A percentile compares a stretch with the other conserved stretches of the same genome.
Conservation (phyloP, 2,329 filamentous ascomycete genomes). For the Monosporascus ibericus region DNA sequence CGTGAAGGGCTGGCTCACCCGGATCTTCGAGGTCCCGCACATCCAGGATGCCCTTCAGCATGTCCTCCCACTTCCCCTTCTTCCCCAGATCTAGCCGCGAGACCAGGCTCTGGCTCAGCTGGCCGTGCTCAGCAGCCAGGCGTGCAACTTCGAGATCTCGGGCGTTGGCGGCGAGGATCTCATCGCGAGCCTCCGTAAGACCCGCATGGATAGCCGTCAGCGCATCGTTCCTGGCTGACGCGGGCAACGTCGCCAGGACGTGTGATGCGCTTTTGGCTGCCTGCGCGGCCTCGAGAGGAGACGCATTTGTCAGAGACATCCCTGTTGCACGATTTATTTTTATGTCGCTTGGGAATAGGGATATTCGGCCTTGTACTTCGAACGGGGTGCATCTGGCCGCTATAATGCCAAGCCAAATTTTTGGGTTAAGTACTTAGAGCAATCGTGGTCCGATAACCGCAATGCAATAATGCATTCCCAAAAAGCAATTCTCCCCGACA, state of each 20-base stretch:
- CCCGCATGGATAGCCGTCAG: conserved; percentile 76
- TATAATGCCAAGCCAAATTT: background rate
- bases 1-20: conserved; percentile 46
- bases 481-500: too few species aligned
- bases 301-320: conserved; percentile 89
- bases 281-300: conserved; percentile 68
- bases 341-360: background rate
- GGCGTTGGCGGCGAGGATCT: conserved; percentile 82
- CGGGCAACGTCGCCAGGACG: conserved; percentile 72
- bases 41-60: conserved; percentile 91
- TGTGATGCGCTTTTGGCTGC: conserved; percentile 78
- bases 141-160: conserved; percentile 71
- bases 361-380: background rate
- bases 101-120: conserved; percentile 74
- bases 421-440: background rate
- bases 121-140: conserved; percentile 66
- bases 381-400: too few species aligned
- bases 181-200: conserved; percentile 61
- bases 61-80: conserved; percentile 92
- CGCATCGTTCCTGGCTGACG: conserved; percentile 73
- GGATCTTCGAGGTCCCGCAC: conserved; percentile 82
- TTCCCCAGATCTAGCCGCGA: conserved; percentile 82
- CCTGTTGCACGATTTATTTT: background rate
- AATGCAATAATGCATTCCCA: too few species aligned
- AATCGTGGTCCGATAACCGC: background rate